phyloP scores from a whole-genome alignment of 352 stramenopile species.

The Thalassiosira livingstoniorum region DNA sequence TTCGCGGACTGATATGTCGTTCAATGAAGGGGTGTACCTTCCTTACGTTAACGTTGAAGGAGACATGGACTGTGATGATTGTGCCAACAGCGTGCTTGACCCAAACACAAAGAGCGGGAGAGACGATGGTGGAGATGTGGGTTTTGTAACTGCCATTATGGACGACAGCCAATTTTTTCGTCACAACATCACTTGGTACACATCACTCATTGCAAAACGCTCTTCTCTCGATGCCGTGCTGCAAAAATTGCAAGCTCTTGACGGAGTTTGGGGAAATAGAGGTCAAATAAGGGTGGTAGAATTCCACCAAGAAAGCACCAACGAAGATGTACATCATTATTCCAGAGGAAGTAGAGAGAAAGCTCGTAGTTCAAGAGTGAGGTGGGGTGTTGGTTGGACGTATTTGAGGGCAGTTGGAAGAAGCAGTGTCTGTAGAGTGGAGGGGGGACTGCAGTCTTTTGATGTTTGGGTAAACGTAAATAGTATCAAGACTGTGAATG shows the following conservation, averaged over 20 bases:
- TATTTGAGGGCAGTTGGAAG: conserved; percentile 66
- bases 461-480: conserved; percentile 31
- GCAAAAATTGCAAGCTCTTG: conserved; percentile 88
- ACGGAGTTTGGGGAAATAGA: conserved; percentile 83
- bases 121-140: conserved; percentile 91
- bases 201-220: conserved; percentile 93
- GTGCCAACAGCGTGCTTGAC: not conserved
- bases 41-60: not conserved
- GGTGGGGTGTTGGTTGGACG: conserved; percentile 95
- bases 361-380: conserved; percentile 47
- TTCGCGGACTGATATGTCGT: conserved; percentile 72
- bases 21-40: conserved; percentile 70
- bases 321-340: conserved; percentile 17
- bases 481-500: not conserved
- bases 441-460: conserved; percentile 51
- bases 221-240: conserved; percentile 85
- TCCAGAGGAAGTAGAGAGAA: conserved; percentile 8
- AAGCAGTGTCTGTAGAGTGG: conserved; percentile 37
- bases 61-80: conserved; percentile 13
- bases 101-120: not conserved
- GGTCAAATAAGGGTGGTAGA: conserved; percentile 91
- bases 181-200: conserved; percentile 91
- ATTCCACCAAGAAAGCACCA: conserved; percentile 91
- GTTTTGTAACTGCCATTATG: conserved; percentile 94
- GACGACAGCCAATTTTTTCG: conserved; percentile 88